Base-by-base conservation (phyloP, 768 basidiomycete species). In the Psilocybe subaeruginosa region DNA sequence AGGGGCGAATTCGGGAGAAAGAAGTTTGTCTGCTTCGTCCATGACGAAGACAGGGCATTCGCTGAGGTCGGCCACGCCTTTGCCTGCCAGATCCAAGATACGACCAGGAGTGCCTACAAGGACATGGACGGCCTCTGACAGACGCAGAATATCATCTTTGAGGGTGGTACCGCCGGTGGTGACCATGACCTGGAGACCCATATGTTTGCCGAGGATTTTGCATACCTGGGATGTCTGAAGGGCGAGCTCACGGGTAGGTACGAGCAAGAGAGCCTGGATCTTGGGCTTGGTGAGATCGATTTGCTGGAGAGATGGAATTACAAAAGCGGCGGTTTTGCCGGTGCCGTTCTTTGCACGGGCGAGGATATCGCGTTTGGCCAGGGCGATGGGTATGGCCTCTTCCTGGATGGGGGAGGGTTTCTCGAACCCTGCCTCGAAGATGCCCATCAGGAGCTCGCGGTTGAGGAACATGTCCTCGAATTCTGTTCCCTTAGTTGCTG, bases 151-250 rank as follows among this genome's bases (percentile, higher is more conserved):
- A 74, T 99, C 97, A 77, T 99, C 97, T 77, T 97, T 95, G 70
- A 99, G 86, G 17, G 95, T 97, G 3, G 97, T 99, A 17, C 97
- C 97, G 58, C 97, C 97, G 0, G 97, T 99, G 57, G 97, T 97
- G 55, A 99, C 97, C 97, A 99, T 99, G 75, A 99, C 94, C 77
- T 99, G 93, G 33, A 94, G 72, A 56, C 87, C 89, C 86, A 98
- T 91, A 70, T 99, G 97, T 73, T 98, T 97, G 55, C 95, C 95
- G 60, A 99, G 88, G 30, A 83, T 93, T 79, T 99, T 99, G 81
- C 94, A 96, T 53, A 99, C 97, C 81, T 99, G 97, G n/a, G 93
- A 88, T 11, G 97, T 99, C 78, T 99, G 97, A 50, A 99, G 84
- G 7, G 97, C 97, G 39, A 99, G 87, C 80, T 99, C 97, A 66